These are phyloP conservation scores for Tolypocladium ophioglossoides DNA, from an alignment of 2,329 filamentous ascomycete genomes.

Conservation along the genomic window DNA sequence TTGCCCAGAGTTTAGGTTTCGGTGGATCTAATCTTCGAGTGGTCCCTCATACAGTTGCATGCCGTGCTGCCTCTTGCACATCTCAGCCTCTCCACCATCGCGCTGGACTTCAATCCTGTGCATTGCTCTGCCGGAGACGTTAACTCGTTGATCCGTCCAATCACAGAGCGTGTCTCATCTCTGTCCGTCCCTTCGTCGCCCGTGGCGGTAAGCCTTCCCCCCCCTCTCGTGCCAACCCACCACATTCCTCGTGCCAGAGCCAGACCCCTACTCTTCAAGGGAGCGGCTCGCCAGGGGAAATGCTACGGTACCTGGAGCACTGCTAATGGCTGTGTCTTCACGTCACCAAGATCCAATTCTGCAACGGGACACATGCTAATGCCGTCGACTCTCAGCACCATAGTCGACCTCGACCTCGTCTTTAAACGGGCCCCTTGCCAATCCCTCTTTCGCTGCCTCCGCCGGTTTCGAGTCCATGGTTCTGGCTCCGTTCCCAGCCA, in stretches of 20 bases:
- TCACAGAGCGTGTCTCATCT: conserved; percentile 37
- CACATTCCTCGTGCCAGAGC: conserved; percentile 16
- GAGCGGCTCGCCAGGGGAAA: conserved; percentile 11
- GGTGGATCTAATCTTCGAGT: conserved; percentile 5
- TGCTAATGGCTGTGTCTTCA: conserved; percentile 8
- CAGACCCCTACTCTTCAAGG: conserved; percentile 16
- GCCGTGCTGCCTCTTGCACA: conserved; percentile 23
- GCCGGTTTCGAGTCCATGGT: conserved; percentile 26
- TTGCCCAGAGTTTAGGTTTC: conserved; percentile 5
- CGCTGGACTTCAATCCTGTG: conserved; percentile 31
- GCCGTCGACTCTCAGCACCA: conserved; percentile 22
- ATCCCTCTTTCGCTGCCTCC: conserved; percentile 26
- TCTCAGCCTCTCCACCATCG: conserved; percentile 28
- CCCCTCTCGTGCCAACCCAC: conserved; percentile 10
- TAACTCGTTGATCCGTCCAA: conserved; percentile 52
- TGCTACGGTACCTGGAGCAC: conserved; percentile 2
- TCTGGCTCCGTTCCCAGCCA: conserved; percentile 37
- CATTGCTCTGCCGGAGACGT: conserved; percentile 48
- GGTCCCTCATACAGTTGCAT: conserved; percentile 22
- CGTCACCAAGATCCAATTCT: conserved; percentile 13
- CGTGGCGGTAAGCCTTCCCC: conserved; percentile 40
- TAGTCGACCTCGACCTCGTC: conserved; percentile 28
- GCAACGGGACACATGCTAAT: conserved; percentile 19
- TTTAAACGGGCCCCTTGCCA: conserved; percentile 36
- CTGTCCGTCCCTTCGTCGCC: conserved; percentile 27